Conservation (phyloP, 2,329 filamentous ascomycete species). For the Onygenales sp. region DNA sequence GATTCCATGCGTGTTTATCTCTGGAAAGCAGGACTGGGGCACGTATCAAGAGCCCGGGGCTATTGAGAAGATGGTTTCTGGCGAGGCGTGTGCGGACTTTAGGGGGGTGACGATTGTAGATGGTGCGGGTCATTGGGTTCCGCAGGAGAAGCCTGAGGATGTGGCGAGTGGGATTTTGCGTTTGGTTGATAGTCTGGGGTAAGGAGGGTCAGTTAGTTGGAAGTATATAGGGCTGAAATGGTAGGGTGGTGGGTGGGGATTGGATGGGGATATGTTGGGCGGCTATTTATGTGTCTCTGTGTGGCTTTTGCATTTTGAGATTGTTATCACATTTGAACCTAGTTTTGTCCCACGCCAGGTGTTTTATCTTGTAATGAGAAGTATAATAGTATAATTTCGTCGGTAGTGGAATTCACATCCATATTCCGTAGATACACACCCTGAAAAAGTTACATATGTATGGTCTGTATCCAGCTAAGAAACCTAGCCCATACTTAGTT, state of each 20-base stretch:
- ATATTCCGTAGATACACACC: too few species aligned
- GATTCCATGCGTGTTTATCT: constrained; percentile 53
- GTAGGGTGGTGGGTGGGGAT: neutral
- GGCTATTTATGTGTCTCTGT: too few species aligned
- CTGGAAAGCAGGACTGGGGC: constrained; percentile 56
- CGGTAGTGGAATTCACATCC: too few species aligned
- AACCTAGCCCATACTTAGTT: too few species aligned
- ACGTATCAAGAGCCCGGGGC: constrained; percentile 58
- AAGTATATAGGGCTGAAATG: neutral
- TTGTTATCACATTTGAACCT: too few species aligned
- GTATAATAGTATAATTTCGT: too few species aligned
- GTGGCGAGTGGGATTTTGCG: constrained; percentile 40
- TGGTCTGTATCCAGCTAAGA: too few species aligned
- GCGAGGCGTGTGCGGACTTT: constrained; percentile 44
- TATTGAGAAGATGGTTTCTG: constrained; percentile 44
- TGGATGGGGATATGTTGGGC: neutral
- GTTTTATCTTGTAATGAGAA: too few species aligned
- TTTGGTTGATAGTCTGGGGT: constrained; percentile 23
- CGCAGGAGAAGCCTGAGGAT: constrained; percentile 53
- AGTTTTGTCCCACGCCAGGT: too few species aligned
- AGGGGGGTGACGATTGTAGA: constrained; percentile 45
- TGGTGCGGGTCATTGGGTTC: constrained; percentile 60
- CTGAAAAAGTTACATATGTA: too few species aligned
- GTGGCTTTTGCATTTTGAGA: too few species aligned
- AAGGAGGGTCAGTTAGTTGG: neutral